Percentiles rank a stretch among this genome's conserved stretches.
These are phyloP conservation scores for Euphorbia tirucalli DNA, from an alignment of 345 rosid species.

Conservation along the genomic window DNA sequence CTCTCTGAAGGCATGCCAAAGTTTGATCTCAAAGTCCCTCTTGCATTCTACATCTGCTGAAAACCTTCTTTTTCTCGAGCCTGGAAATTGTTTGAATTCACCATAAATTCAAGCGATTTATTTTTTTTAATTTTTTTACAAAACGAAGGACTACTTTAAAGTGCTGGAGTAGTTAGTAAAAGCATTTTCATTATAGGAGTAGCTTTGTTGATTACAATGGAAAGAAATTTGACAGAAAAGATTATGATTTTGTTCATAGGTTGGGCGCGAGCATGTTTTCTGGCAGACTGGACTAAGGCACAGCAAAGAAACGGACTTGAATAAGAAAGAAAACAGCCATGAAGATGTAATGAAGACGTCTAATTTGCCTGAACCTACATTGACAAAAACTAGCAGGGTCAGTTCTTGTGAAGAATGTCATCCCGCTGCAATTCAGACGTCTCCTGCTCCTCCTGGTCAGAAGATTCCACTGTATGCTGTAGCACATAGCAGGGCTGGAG, in stretches of 20 bases:
- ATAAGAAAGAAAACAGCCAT: slow-evolving; percentile 11
- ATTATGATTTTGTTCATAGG: slow-evolving; percentile 36
- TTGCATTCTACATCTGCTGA: neutral
- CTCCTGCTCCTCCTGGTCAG: slow-evolving; percentile 56
- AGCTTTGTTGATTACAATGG: neutral
- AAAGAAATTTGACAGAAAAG: neutral
- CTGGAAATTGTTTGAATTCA: neutral
- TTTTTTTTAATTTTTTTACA: no score
- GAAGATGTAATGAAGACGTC: slow-evolving; percentile 16
- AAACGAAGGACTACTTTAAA: neutral
- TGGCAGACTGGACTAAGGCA: slow-evolving; percentile 54
- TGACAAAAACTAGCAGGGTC: slow-evolving; percentile 18
- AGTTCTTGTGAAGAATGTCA: slow-evolving; percentile 6
- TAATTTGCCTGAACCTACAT: slow-evolving; percentile 17
- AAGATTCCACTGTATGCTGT: slow-evolving; percentile 61
- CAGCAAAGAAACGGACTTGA: slow-evolving; percentile 21
- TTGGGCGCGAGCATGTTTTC: slow-evolving; percentile 58
- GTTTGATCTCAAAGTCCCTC: neutral
- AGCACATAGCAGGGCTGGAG: slow-evolving; percentile 80
- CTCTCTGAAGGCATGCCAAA: neutral
- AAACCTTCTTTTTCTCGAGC: neutral
- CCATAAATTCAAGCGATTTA: no score
- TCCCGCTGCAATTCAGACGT: slow-evolving; percentile 15
- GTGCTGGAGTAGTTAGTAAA: neutral
- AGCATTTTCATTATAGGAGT: neutral